Evolutionary conservation across 2,329 filamentous ascomycete genomes (phyloP).

Genomic region (Arthrobotrys pseudoclavata): DNA sequence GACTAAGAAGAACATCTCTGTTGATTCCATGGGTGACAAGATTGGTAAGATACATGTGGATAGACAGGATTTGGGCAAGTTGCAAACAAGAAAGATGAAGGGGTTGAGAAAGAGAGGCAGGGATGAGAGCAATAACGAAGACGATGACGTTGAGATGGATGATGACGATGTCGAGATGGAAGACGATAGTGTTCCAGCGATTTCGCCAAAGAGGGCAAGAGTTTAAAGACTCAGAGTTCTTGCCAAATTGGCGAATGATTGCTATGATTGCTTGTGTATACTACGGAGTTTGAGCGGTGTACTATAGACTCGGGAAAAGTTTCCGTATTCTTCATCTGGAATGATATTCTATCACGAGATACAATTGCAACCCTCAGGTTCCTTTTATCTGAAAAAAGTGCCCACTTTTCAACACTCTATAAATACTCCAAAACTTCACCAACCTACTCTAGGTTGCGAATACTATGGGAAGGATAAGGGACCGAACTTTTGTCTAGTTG

Average conservation of each 20-base stretch:
- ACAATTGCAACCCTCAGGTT: constrained; percentile 1
- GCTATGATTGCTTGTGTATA: constrained; percentile 26
- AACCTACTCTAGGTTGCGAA: neutral
- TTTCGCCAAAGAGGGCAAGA: constrained; percentile 43
- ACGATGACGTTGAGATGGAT: constrained; percentile 63
- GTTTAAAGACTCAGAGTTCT: constrained; percentile 38
- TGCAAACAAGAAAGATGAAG: constrained; percentile 99
- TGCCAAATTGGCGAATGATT: constrained; percentile 2
- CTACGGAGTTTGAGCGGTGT: constrained; percentile 55
- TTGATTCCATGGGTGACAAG: constrained; percentile 95
- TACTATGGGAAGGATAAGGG: neutral
- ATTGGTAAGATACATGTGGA: constrained; percentile 91
- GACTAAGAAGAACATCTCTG: constrained; percentile 96
- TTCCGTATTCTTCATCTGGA: constrained; percentile 46
- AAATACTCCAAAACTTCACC: constrained; percentile 8
- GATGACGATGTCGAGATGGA: constrained; percentile 69
- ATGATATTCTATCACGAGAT: constrained; percentile 32
- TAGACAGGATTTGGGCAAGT: constrained; percentile 84
- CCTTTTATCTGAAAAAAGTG: constrained; percentile 1
- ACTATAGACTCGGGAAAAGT: constrained; percentile 55
- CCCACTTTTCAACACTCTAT: constrained; percentile 28
- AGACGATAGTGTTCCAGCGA: constrained; percentile 64
- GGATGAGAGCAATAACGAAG: constrained; percentile 72
- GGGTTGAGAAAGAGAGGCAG: constrained; percentile 87
- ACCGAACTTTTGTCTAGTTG: constrained; percentile 6